Percentiles rank a stretch among this genome's conserved stretches.
phyloP scores from a whole-genome alignment of 768 basidiomycete species.

The Fibroporia radiculosa region DNA sequence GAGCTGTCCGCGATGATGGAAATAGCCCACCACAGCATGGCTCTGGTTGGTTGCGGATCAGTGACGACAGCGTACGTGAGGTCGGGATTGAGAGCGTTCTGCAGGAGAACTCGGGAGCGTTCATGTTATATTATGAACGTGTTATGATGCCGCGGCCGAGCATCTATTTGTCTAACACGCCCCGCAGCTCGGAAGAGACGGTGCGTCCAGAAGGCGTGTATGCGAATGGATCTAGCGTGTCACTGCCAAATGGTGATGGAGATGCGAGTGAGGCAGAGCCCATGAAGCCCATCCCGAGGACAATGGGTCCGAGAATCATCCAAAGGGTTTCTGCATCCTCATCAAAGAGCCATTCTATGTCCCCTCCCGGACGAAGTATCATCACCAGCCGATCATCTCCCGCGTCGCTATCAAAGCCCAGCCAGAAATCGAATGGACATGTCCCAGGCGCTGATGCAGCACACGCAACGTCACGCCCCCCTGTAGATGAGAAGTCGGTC shows the following conservation, averaged over 20 bases:
- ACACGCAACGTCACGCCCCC: background rate
- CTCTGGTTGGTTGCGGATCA: conserved; percentile 80
- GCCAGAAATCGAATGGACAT: background rate
- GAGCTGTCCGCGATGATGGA: conserved; percentile 53
- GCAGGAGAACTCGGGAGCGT: conserved; percentile 66
- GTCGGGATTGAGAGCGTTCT: conserved; percentile 70
- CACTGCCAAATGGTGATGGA: conserved; percentile 1
- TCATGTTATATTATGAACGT: conserved; percentile 95
- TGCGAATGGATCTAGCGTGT: conserved; percentile 19
- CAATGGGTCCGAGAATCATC: conserved; percentile 12
- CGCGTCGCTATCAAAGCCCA: background rate
- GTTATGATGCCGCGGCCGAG: conserved; percentile 24
- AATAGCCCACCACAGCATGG: conserved; percentile 35
- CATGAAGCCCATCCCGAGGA: background rate
- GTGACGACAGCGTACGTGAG: conserved; percentile 76
- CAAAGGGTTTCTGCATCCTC: conserved; percentile 16
- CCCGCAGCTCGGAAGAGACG: conserved; percentile 57
- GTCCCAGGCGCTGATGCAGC: background rate
- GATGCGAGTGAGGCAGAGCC: background rate
- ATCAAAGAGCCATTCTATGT: conserved; percentile 11
- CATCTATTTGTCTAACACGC: conserved; percentile 20
- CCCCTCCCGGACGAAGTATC: conserved; percentile 9
- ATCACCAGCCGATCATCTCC: background rate
- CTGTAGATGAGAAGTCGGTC: background rate
- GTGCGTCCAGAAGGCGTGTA: conserved; percentile 39